Conservation (phyloP, 805 yeast genomes). For the Yamadazyma philogaea region DNA sequence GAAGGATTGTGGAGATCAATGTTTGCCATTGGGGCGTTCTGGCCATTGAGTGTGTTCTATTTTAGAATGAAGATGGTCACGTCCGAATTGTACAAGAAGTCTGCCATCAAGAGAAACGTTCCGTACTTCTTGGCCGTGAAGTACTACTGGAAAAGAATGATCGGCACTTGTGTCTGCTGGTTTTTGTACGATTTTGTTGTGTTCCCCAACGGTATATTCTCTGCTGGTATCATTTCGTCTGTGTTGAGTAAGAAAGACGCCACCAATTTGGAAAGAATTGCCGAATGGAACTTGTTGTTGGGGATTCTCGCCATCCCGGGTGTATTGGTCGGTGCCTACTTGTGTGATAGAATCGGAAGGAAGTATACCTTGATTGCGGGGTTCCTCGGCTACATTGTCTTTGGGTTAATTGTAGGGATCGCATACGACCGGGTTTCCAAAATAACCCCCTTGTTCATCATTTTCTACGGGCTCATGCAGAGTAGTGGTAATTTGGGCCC, state of each 20-base stretch:
- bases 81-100: conserved; percentile 58
- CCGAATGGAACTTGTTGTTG: conserved; percentile 71
- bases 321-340: conserved; percentile 62
- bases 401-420: conserved; percentile 70
- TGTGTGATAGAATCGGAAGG: conserved; percentile 66
- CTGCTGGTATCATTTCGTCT: conserved; percentile 55
- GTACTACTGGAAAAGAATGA: conserved; percentile 63
- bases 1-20: conserved; percentile 67
- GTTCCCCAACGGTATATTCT: conserved; percentile 74
- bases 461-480: conserved; percentile 72
- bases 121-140: conserved; percentile 49
- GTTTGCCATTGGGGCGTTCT: conserved; percentile 60
- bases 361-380: conserved; percentile 71
- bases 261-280: conserved; percentile 50
- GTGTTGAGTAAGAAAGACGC: conserved; percentile 34
- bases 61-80: conserved; percentile 70
- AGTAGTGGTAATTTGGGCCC: conserved; percentile 75
- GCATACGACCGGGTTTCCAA: conserved; percentile 54
- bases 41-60: conserved; percentile 71
- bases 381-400: conserved; percentile 64
- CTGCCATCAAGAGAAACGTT: conserved; percentile 56
- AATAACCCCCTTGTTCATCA: conserved; percentile 60
- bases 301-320: conserved; percentile 72
- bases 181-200: conserved; percentile 78
- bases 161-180: conserved; percentile 77